Conservation (phyloP, 345 rosid genomes). For the Corymbia maculata region DNA sequence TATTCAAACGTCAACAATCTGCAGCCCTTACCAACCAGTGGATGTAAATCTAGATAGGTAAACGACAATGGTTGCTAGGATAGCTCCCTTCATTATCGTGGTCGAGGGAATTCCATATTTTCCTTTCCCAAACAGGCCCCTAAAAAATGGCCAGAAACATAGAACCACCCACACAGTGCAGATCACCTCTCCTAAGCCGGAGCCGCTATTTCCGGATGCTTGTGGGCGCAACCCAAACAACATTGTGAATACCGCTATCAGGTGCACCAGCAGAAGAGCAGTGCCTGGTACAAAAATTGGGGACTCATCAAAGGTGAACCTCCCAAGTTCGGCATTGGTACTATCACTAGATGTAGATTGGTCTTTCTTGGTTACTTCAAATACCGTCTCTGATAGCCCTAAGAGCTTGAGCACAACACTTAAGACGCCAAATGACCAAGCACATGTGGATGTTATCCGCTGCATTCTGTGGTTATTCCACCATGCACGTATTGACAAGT, state of each 20-base stretch:
- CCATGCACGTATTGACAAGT: constrained; percentile 28
- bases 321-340: not conserved
- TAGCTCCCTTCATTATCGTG: constrained; percentile 32
- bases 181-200: constrained; percentile 22
- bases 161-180: constrained; percentile 24
- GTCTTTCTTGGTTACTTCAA: constrained; percentile 41
- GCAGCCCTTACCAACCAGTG: not conserved
- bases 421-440: constrained; percentile 31
- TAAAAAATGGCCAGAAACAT: constrained; percentile 35
- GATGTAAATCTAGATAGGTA: not conserved
- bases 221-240: constrained; percentile 1
- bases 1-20: not conserved
- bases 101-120: constrained; percentile 46
- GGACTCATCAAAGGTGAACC: constrained; percentile 40
- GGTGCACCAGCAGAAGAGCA: constrained; percentile 28
- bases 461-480: constrained; percentile 27
- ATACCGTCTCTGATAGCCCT: constrained; percentile 32
- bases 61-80: constrained; percentile 18
- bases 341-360: not conserved
- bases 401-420: constrained; percentile 21
- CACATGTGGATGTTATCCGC: constrained; percentile 13
- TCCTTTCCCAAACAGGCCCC: constrained; percentile 42
- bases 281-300: constrained; percentile 40
- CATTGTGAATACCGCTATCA: constrained; percentile 8
- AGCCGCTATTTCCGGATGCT: not conserved